Base-by-base conservation (phyloP, 495 filamentous ascomycete genomes). In the Penicillium longicatenatum region DNA sequence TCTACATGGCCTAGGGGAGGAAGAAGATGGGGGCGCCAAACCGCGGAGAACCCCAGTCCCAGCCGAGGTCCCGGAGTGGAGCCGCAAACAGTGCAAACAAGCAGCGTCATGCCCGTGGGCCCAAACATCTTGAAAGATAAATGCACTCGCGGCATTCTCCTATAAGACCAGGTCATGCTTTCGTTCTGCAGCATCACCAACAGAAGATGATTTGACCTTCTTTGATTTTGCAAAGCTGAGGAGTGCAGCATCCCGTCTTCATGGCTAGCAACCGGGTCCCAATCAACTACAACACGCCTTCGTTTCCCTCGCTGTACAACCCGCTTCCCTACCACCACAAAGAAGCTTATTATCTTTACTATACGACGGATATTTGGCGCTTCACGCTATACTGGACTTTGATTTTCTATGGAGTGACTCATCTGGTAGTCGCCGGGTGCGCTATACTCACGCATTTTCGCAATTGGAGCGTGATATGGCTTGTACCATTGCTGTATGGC, bases 321-420 rank as follows among this genome's bases (percentile, higher is more conserved):
- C 87, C 89, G 17, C 75, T 89, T 52, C 82, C 83, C 57, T 59
- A 80, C 42, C 67, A 70, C 49, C 72, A 79, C 55, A 71, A 74
- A 24, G 67, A 78, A 17, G 74, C 82, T 22, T 79, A 80, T 58
- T 91, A 89, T 56, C 86, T 98, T 59, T 94, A 92, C 77, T 82
- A 89, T 69, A 78, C 88, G 31, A 60, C 67, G 31, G 92, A 97
- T 67, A 90, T 96, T 45, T 97, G 91, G 91, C 87, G 89, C 51
- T 97, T 93, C 70, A 98, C 94, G 0, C 75, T 96, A 1, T 83
- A 86, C 68, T 98, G 94, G 94, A 97, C 93, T 0, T 54, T 82
- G 50, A 70, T 83, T 8, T 77, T 81, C 42, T 82, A 80, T 55
- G 69, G 63, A 8, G 67, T 65, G 0, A 72, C 70, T 3, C 76